Conservation (phyloP, 2,329 filamentous ascomycete genomes). For the Chaetomium sp. region DNA sequence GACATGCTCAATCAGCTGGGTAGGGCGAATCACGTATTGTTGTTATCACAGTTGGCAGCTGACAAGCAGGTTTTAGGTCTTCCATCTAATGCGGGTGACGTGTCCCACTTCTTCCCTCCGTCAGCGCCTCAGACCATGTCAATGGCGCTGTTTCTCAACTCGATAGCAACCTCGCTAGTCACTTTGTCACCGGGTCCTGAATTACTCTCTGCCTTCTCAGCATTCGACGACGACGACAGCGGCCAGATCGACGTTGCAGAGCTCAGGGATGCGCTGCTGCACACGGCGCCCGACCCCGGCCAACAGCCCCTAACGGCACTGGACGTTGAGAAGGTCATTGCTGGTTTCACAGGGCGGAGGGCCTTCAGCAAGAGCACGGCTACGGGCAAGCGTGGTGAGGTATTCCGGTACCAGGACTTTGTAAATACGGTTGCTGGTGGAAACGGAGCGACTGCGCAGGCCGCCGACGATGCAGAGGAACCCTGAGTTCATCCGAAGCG, state of each 20-base stretch:
- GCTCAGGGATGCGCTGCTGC: constrained; percentile 77
- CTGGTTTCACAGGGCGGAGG: constrained; percentile 79
- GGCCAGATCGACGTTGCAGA: constrained; percentile 86
- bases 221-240: constrained; percentile 94
- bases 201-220: constrained; percentile 85
- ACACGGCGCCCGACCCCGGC: constrained; percentile 77
- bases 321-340: constrained; percentile 86
- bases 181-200: constrained; percentile 77
- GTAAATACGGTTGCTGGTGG: constrained; percentile 69
- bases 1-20: constrained; percentile 87
- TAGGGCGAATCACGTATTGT: constrained; percentile 40
- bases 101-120: constrained; percentile 82
- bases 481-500: constrained; percentile 17
- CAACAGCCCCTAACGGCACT: constrained; percentile 63
- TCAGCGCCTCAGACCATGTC: constrained; percentile 72
- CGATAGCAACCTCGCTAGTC: constrained; percentile 72
- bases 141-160: constrained; percentile 83
- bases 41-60: neutral
- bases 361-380: constrained; percentile 71
- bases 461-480: constrained; percentile 36
- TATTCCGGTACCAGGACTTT: constrained; percentile 94
- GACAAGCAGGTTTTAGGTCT: constrained; percentile 57
- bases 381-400: constrained; percentile 70
- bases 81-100: constrained; percentile 68
- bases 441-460: constrained; percentile 42